Base-by-base conservation (phyloP, 1,139 yeast genomes). In the Citeromyces hawaiiensis region DNA sequence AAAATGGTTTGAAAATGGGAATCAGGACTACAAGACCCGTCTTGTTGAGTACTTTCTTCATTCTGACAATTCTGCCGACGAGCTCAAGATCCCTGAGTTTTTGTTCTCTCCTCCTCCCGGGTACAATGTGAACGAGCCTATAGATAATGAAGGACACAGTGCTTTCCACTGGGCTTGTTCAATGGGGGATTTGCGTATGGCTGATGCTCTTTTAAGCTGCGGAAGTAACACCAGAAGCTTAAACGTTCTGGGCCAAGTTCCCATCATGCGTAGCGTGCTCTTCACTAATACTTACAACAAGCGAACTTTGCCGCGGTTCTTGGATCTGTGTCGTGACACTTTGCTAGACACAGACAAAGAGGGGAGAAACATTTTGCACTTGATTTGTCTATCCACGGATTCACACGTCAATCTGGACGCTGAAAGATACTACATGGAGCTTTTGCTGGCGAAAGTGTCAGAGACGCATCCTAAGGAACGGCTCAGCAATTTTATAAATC, bases 401-500 rank as follows among this genome's bases (percentile, higher is more conserved):
- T 59, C 76, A 25, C 69, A 74, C 45, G 72, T 79, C 30, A 74
- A 82, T 45, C 75, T 82, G 31, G 36, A 23, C 4, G 76, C 87
- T 15, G 82, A 96, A 0, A 64, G 83, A 34, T 87, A 86, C 55
- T 88, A 91, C 56, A 67, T 85, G 52, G 96, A 87, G 54, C 70
- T 76, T 25, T 59, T 87, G 38, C 64, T 88, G 45, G 78, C 83
- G 3, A 83, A 80, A 52, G 62, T 86, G 27, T 67, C 76, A 15
- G 91, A 83, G 53, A 62, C 68, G 17, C 70, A 72, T 39, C 66
- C 76, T 2, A 58, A 61, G 47, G 72, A 69, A 39, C 57, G 72
- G 34, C 60, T 76, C 11, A 61, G 65, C 15, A 60, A 63, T 18
- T 76, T 85, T 49, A 63, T 86, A 37, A 83, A 87, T 54, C 75